Base-by-base conservation (phyloP, 2,329 filamentous ascomycete species). In the Paradendryphiella salina region DNA sequence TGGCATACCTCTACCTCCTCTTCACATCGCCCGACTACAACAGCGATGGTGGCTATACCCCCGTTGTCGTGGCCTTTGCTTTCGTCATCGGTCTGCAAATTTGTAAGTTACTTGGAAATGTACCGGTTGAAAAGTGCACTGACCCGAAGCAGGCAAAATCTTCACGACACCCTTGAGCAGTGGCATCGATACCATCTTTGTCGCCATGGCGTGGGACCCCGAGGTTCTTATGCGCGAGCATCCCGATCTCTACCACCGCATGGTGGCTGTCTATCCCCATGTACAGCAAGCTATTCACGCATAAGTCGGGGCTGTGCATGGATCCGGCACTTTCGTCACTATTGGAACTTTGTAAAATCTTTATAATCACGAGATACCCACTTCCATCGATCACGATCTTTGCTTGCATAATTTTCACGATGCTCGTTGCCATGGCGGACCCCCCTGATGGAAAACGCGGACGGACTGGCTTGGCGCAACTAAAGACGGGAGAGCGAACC, bases 71-170 rank as follows among this genome's bases (percentile, higher is more conserved):
- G 69, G 89, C 89, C 0, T 95, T 93, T 71, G 79, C 90, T 0
- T 96, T 96, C 76, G 76, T 96, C 44, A 92, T 96, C 57, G 93
- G 93, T 5, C 76, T 96, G 59, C 93, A 96, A 72, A 88, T 96
- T 53, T 88, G 87, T 71, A 88, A 95, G 49, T 44, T 15, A 18
- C 7, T 3, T 26, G 34, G 20, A n/a, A 33, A 4, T 14, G 21
- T 10, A n/a, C 10, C 33, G 7, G 13, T 18, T n/a, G 8, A 14
- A 3, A 13, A 32, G 13, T 17, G n/a, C 37, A 15, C 52, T 52
- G 29, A 52, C 5, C 8, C 4, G 23, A 8, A 15, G 7, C 29
- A 48, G 42, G 87, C 70, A 88, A 95, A 72, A 84, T 96, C 57
- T 95, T 96, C 75, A 89, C 93, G 28, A 93, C 89, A 0, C 93